Conservation (phyloP, 139 green algal genomes). For the Ettlia oleoabundans region DNA sequence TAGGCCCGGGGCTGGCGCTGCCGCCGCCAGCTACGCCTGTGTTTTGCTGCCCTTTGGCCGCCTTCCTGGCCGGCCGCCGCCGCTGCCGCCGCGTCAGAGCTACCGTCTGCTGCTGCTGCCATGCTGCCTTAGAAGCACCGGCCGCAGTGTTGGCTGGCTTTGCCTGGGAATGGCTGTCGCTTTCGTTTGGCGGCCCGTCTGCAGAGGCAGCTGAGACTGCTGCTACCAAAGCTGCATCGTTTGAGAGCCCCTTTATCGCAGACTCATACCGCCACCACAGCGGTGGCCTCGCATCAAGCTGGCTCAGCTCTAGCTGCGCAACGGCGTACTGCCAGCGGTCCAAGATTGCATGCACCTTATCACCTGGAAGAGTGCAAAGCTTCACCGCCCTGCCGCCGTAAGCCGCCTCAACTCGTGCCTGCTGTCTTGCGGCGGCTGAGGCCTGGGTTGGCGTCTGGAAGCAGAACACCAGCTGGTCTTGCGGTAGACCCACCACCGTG, state of each 20-base stretch:
- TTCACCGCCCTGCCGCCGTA: constrained; percentile 9
- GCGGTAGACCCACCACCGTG: constrained; percentile 7
- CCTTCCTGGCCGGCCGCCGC: background rate
- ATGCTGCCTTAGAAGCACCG: too few species aligned
- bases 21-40: background rate
- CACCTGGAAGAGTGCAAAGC: background rate
- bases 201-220: background rate
- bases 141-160: too few species aligned
- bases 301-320: constrained; percentile 6
- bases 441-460: constrained; percentile 9
- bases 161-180: background rate
- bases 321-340: constrained; percentile 27
- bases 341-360: background rate
- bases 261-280: constrained; percentile 12
- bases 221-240: background rate
- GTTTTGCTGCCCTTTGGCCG: background rate
- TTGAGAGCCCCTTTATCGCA: background rate
- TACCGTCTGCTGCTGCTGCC: background rate
- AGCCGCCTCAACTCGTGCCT: background rate
- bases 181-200: background rate
- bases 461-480: constrained; percentile 18
- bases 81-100: background rate
- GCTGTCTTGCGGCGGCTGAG: background rate
- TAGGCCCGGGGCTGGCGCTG: too few species aligned
- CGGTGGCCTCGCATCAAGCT: background rate